A percentile compares a stretch with the other conserved stretches of the same genome.
Evolutionary conservation across 23 red algal genomes (phyloP).

Genomic region (Gracilaria gracilis): DNA sequence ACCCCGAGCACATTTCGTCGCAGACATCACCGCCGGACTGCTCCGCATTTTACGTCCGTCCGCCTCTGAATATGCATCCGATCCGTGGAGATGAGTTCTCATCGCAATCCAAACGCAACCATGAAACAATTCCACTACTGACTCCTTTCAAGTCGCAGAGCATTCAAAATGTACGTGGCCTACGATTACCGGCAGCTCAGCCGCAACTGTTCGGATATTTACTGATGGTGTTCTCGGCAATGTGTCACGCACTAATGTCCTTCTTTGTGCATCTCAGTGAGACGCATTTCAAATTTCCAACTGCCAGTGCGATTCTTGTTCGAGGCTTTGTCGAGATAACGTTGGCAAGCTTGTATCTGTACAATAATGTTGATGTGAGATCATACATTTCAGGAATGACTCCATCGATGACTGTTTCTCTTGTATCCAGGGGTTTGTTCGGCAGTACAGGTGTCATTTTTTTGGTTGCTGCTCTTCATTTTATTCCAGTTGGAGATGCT

Average conservation of each 20-base stretch:
- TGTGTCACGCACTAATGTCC: neutral
- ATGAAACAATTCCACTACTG: neutral
- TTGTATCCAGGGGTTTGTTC: neutral
- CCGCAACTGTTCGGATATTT: constrained; percentile 11
- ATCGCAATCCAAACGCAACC: neutral
- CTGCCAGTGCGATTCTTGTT: neutral
- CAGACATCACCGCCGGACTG: too few species aligned
- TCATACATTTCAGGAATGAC: neutral
- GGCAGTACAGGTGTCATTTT: neutral
- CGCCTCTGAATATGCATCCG: neutral
- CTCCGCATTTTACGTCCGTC: too few species aligned
- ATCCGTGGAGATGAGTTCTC: neutral
- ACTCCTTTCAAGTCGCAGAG: neutral
- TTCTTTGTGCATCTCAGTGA: constrained; percentile 15
- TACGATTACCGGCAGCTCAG: neutral
- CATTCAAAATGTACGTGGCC: neutral
- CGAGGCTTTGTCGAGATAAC: neutral
- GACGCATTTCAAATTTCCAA: constrained; percentile 2
- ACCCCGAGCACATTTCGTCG: too few species aligned
- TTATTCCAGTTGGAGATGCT: constrained; percentile 7
- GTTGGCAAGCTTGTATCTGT: neutral
- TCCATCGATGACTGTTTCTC: neutral
- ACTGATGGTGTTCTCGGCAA: constrained; percentile 15
- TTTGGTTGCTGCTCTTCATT: neutral
- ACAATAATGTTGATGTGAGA: neutral